Percentiles rank a stretch among this genome's conserved stretches.
phyloP scores from a whole-genome alignment of 2,329 filamentous ascomycete species.

The Cercospora janseana region DNA sequence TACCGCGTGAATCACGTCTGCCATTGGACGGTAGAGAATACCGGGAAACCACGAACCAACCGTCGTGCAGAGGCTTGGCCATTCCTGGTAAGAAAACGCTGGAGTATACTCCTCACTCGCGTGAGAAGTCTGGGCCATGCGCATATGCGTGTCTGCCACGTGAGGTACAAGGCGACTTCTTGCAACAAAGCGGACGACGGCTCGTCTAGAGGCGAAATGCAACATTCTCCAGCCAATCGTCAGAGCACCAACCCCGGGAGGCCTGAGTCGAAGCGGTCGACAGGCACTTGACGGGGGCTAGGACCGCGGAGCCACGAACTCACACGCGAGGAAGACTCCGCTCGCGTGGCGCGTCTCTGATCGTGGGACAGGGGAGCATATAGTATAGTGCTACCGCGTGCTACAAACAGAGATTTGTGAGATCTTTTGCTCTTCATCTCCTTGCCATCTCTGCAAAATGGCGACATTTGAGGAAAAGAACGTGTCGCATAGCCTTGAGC shows the following conservation, averaged over 20 bases:
- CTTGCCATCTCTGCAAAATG: background rate
- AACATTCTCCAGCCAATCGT: constrained; percentile 1
- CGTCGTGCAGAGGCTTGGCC: background rate
- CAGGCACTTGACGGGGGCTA: background rate
- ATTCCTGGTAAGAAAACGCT: background rate
- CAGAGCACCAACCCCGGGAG: background rate
- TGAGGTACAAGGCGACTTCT: constrained; percentile 5
- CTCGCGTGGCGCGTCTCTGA: background rate
- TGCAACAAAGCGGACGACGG: background rate
- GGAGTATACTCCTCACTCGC: background rate
- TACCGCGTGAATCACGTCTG: background rate
- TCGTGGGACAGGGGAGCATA: background rate
- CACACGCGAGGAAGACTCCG: background rate
- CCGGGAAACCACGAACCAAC: background rate
- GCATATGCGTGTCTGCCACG: constrained; percentile 8
- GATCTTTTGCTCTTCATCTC: background rate
- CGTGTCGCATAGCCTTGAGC: constrained; percentile 16
- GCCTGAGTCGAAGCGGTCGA: constrained; percentile 12
- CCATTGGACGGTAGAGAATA: constrained; percentile 2
- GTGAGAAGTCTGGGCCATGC: constrained; percentile 8
- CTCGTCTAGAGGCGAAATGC: background rate
- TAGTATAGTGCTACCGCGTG: constrained; percentile 4
- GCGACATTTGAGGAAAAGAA: constrained; percentile 18
- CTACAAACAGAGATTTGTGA: too few species aligned
- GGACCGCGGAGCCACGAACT: constrained; percentile 5